These are phyloP conservation scores for Ogataea ramenticola DNA, from an alignment of 805 yeast species.

Conservation along the genomic window DNA sequence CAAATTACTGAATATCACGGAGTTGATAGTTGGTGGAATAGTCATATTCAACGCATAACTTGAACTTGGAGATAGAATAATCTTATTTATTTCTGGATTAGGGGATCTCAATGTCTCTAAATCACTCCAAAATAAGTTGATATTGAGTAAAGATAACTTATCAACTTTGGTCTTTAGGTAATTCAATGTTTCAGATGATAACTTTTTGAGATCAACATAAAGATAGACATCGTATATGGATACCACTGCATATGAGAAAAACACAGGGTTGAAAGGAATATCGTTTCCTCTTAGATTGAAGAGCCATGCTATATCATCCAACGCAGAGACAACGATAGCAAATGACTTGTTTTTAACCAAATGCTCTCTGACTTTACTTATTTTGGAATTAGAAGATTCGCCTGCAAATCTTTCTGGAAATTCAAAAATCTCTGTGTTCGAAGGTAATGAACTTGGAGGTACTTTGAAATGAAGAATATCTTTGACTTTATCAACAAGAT, in stretches of 20 bases:
- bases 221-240: constrained; percentile 29
- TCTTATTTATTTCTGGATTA: constrained; percentile 2
- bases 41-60: constrained; percentile 21
- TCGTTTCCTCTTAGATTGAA: constrained; percentile 53
- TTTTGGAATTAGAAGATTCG: constrained; percentile 29
- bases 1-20: constrained; percentile 17
- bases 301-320: constrained; percentile 50
- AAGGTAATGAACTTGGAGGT: constrained; percentile 8
- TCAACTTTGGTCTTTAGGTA: constrained; percentile 21
- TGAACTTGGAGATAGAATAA: constrained; percentile 18
- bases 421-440: constrained; percentile 24
- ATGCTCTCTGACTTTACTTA: constrained; percentile 23
- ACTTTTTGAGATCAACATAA: constrained; percentile 34
- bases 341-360: constrained; percentile 23
- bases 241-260: constrained; percentile 58
- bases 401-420: constrained; percentile 36
- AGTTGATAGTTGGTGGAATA: constrained; percentile 17
- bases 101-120: constrained; percentile 25
- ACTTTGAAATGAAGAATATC: constrained; percentile 18
- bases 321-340: constrained; percentile 43
- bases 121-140: constrained; percentile 53
- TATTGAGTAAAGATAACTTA: constrained; percentile 36
- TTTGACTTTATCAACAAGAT: constrained; percentile 77
- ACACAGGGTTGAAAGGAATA: constrained; percentile 80
- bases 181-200: background rate